phyloP scores from a whole-genome alignment of 2,329 filamentous ascomycete genomes.

The Pseudogymnoascus sp. region DNA sequence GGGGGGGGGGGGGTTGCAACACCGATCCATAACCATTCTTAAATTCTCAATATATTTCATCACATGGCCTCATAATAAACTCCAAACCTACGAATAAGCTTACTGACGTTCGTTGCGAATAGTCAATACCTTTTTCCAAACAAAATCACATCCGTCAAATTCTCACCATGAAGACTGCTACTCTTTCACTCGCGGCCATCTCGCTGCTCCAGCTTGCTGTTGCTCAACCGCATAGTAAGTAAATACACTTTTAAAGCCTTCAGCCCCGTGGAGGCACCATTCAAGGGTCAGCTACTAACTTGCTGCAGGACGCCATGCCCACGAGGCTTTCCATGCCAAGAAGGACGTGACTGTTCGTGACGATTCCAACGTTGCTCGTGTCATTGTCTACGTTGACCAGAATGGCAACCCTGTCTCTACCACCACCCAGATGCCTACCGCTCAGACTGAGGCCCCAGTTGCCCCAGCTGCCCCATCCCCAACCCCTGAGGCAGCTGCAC shows the following conservation, averaged over 20 bases:
- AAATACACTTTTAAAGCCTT: neutral
- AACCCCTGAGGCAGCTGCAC: neutral
- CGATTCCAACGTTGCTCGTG: constrained; percentile 31
- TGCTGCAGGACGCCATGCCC: constrained; percentile 19
- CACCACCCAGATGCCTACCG: constrained; percentile 25
- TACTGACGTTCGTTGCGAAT: neutral
- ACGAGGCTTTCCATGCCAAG: constrained; percentile 22
- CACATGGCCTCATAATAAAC: neutral
- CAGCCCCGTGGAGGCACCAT: neutral
- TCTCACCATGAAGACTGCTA: constrained; percentile 37
- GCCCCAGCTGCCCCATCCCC: neutral
- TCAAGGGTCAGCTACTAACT: constrained; percentile 4
- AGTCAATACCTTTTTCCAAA: neutral
- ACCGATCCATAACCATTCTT: neutral
- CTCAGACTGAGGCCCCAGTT: constrained; percentile 10
- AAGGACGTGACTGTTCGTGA: constrained; percentile 28
- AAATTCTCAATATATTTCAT: neutral
- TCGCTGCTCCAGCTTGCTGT: constrained; percentile 34
- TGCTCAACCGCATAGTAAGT: constrained; percentile 34
- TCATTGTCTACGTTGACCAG: constrained; percentile 52
- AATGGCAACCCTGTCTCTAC: constrained; percentile 44
- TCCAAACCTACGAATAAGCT: neutral
- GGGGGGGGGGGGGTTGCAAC: too few relatives aligned
- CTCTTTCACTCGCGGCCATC: constrained; percentile 30
- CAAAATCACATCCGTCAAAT: neutral